Evolutionary conservation across 805 yeast genomes (phyloP), one percentile per base, ranked within the genome.

Genomic region (Clavispora carvajalis): DNA sequence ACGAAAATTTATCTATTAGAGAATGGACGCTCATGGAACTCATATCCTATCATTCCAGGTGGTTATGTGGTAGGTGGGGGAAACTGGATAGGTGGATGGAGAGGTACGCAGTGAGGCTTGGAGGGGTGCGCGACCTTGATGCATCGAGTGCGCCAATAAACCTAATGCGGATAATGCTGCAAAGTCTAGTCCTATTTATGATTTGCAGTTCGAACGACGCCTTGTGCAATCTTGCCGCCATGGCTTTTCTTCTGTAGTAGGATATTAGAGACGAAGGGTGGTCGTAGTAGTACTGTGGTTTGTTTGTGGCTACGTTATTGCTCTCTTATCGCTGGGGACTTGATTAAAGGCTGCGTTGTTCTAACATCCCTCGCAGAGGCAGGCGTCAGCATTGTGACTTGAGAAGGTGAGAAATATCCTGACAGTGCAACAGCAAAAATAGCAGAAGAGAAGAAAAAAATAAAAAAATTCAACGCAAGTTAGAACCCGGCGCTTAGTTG

Each of bases 11-110:
- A 36, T 62, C 71, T 26, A 67, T 63, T 43, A 67, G 68, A 38
- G 70, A 60, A 46, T 64, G 61, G 28, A 67, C 73, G 50, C 69
- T 66, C 67, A 67, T 66, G 41, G 69, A 62, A 34, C 38, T 26
- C 36, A 33, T 33, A n/a, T 18, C 36, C n/a, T 13, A 15, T 18
- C 31, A 28, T 28, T 28, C 31, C 31, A 28, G 19, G 31, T 12
- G 9, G 4, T 11, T 10, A 17, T 13, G 4, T 8, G 16, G 12
- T 16, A 7, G 4, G 3, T 6, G 17, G 13, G 19, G 31, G 11
- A 11, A 28, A 8, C 7, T 15, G 5, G 19, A 10, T 15, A 7
- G 19, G 31, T 7, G 18, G 18, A 16, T 3, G 19, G n/a, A 12
- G 19, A 28, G 5, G 16, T 28, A 11, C 17, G 18, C 12, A 28